Evolutionary conservation across 2,329 filamentous ascomycete genomes (phyloP).

Genomic region (Apiospora kogelbergensis): DNA sequence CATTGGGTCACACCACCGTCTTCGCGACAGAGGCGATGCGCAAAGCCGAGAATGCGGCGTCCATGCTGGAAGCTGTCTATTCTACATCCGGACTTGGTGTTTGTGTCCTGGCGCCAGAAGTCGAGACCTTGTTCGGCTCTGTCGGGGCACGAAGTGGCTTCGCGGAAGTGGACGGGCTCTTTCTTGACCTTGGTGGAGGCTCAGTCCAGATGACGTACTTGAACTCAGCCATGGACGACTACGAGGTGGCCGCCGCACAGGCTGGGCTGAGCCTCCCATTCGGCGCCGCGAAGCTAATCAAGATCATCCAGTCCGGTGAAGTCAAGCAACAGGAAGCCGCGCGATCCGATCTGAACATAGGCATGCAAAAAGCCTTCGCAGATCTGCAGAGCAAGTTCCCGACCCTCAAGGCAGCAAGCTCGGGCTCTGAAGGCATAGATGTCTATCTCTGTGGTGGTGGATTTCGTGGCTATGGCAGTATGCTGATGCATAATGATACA

Average conservation of each 20-base stretch:
- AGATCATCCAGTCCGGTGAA: slow-evolving; percentile 43
- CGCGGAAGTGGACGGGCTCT: slow-evolving; percentile 67
- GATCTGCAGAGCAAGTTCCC: slow-evolving; percentile 50
- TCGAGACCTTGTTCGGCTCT: slow-evolving; percentile 81
- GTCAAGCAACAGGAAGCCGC: slow-evolving; percentile 44
- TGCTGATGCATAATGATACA: slow-evolving; percentile 76
- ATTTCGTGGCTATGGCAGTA: slow-evolving; percentile 87
- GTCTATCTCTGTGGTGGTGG: slow-evolving; percentile 88
- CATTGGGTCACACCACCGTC: slow-evolving; percentile 63
- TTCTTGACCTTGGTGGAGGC: slow-evolving; percentile 83
- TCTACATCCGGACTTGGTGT: slow-evolving; percentile 66
- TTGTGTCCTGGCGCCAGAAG: slow-evolving; percentile 71
- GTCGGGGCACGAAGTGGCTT: slow-evolving; percentile 80
- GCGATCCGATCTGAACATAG: slow-evolving; percentile 52
- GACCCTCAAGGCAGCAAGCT: slow-evolving; percentile 42
- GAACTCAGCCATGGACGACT: slow-evolving; percentile 45
- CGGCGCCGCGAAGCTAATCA: slow-evolving; percentile 58
- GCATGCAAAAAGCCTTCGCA: slow-evolving; percentile 61
- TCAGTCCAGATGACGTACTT: slow-evolving; percentile 67
- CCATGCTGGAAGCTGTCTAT: slow-evolving; percentile 66
- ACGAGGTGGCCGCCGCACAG: slow-evolving; percentile 53
- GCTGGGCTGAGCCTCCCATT: slow-evolving; percentile 60
- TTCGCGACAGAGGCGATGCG: slow-evolving; percentile 90
- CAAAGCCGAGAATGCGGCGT: slow-evolving; percentile 70
- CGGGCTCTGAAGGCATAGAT: slow-evolving; percentile 51